Evolutionary conservation across 257 asterid genomes (phyloP).

Genomic region (Mitragyna speciosa): DNA sequence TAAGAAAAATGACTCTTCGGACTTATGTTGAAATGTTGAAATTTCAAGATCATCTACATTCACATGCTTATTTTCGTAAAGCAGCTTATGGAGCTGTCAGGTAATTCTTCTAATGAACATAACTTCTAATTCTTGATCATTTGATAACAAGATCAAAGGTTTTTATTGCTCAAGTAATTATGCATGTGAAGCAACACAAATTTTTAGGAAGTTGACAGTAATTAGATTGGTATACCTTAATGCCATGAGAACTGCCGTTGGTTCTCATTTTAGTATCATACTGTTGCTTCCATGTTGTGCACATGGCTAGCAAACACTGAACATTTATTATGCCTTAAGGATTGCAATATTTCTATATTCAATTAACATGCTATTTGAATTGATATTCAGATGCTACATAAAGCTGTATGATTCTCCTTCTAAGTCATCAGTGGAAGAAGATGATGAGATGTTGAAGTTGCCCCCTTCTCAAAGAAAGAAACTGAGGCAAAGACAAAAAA

Average conservation of each 20-base stretch:
- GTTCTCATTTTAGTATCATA: not conserved
- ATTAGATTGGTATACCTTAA: not conserved
- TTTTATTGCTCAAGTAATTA: not conserved
- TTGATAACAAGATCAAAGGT: slow-evolving; percentile 1
- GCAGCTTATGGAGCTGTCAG: slow-evolving; percentile 90
- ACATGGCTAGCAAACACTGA: not conserved
- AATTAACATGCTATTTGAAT: slow-evolving; percentile 10
- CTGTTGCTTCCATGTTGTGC: not conserved
- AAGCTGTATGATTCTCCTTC: slow-evolving; percentile 85
- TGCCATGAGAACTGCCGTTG: too few relatives aligned
- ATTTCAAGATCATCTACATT: slow-evolving; percentile 90
- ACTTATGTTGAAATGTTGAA: slow-evolving; percentile 88
- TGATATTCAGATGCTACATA: slow-evolving; percentile 78
- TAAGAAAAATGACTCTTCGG: slow-evolving; percentile 96
- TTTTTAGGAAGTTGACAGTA: not conserved
- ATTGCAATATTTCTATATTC: slow-evolving; percentile 13
- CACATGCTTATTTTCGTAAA: slow-evolving; percentile 85
- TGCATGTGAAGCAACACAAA: not conserved
- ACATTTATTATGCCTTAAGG: not conserved
- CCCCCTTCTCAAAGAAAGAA: slow-evolving; percentile 92
- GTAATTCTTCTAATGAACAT: slow-evolving; percentile 36
- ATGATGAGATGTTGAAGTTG: slow-evolving; percentile 78
- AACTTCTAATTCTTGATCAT: not conserved
- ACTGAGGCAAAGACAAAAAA: slow-evolving; percentile 88
- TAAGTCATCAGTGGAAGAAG: slow-evolving; percentile 82